Evolutionary conservation across 2,329 filamentous ascomycete genomes (phyloP), one percentile per base, ranked within the genome.

Genomic region (Penicillium capsulatum): DNA sequence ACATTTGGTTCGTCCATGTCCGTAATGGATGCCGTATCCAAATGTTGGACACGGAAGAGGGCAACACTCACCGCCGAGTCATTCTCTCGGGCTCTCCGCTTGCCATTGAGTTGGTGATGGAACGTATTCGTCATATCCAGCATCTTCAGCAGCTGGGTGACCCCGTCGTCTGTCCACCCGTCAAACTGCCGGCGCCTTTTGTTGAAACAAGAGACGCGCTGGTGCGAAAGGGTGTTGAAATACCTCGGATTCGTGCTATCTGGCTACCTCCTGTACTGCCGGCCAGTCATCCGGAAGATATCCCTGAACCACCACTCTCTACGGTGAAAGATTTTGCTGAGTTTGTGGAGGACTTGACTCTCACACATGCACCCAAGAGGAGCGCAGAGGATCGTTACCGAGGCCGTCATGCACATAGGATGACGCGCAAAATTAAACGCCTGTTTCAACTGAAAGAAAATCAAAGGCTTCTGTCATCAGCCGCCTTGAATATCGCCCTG

Each of bases 401-500:
- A 6, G 22, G 34, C 16, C 37, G 42, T 9, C 48, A 53, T 22
- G 34, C 37, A 26, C 38, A 36, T 13, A n/a, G 36, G 32, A 36
- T 59, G 51, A 40, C 44, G 32, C 22, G 31, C 46, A 53, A 57
- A 6, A 47, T 71, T 11, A 36, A 51, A 13, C 29, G 43, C 2
- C 30, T 68, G 3, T 71, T 72, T 38, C 38, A 38, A 10, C 45
- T 61, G 26, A 58, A 64, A 1, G 20, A 50, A 4, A 54, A 58
- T 37, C 44, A 49, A 36, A 51, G 51, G 6, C 53, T 55, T 11
- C 44, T 71, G 9, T 70, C 68, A 7, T 60, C 63, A n/a, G 52
- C 58, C 15, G 67, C 69, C n/a, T 56, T 66, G 40, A 70, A 71
- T 41, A 47, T 40, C 9, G 65, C 67, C 7, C 49, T 73, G 31